Evolutionary conservation across 2,329 filamentous ascomycete species (phyloP).

Genomic region (Talaromyces sp.): DNA sequence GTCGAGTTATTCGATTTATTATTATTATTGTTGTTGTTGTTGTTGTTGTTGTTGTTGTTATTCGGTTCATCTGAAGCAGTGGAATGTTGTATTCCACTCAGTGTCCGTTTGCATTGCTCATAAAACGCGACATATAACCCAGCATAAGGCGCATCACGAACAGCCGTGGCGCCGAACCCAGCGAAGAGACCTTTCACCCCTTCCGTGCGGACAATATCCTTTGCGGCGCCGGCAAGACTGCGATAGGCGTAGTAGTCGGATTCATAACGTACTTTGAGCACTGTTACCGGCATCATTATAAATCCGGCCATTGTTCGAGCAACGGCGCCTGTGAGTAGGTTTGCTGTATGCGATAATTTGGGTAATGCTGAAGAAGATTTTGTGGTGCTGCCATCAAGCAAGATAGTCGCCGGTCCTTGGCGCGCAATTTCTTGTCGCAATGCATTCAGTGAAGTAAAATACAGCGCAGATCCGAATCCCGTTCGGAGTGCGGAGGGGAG

Average conservation of each 20-base stretch:
- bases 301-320: constrained; percentile 84
- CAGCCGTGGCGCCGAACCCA: constrained; percentile 87
- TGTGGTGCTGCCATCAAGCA: constrained; percentile 26
- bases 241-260: constrained; percentile 78
- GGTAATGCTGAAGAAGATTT: constrained; percentile 66
- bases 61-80: not conserved
- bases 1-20: constrained; percentile 20
- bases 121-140: constrained; percentile 93
- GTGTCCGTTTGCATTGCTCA: constrained; percentile 51
- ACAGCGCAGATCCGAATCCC: constrained; percentile 85
- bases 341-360: constrained; percentile 75
- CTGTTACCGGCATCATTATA: constrained; percentile 89
- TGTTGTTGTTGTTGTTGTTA: too few relatives aligned
- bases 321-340: constrained; percentile 76
- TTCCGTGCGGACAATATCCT: constrained; percentile 67
- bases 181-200: constrained; percentile 83
- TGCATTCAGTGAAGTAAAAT: constrained; percentile 83
- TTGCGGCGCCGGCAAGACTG: constrained; percentile 65
- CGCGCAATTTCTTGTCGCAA: constrained; percentile 64
- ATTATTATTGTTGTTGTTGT: too few relatives aligned
- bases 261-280: constrained; percentile 95
- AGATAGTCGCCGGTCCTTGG: constrained; percentile 32
- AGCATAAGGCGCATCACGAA: constrained; percentile 93
- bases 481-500: constrained; percentile 89
- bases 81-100: constrained; percentile 22